phyloP scores from a whole-genome alignment of 371 early-diverging fungal genomes.

The Umbelopsis sp. region DNA sequence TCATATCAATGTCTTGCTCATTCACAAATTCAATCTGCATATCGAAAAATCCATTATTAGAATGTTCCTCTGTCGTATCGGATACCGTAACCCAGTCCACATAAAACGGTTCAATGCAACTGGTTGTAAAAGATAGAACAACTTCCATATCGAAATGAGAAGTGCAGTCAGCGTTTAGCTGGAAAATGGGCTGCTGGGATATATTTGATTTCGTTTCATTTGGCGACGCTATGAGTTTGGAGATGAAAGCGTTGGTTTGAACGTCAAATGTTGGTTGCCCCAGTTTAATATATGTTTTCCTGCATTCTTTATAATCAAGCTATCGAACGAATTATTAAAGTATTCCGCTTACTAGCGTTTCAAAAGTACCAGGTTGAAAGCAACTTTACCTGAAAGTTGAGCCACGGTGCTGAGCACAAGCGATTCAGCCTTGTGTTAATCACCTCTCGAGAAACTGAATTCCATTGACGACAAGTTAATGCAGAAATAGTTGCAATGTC shows the following conservation, averaged over 20 bases:
- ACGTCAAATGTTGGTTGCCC: neutral
- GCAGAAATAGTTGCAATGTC: neutral
- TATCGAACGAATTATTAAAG: neutral
- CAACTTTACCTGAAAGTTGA: constrained; percentile 9
- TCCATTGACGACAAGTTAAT: neutral
- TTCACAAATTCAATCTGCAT: neutral
- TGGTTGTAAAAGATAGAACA: neutral
- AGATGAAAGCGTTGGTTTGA: neutral
- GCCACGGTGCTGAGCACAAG: neutral
- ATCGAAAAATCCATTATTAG: neutral
- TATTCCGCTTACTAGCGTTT: neutral
- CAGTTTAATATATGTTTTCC: constrained; percentile 5
- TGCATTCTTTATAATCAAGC: constrained; percentile 6
- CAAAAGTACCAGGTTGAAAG: neutral
- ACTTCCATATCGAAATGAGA: constrained; percentile 5
- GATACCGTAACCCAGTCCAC: neutral
- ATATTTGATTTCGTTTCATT: neutral
- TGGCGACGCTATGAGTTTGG: neutral
- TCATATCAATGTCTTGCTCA: neutral
- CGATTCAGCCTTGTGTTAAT: neutral
- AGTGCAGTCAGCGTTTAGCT: neutral
- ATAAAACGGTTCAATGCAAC: neutral
- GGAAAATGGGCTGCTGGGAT: neutral
- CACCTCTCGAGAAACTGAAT: neutral
- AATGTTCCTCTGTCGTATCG: neutral